Base-by-base conservation (phyloP, 495 filamentous ascomycete species). In the Durotheca rogersii region DNA sequence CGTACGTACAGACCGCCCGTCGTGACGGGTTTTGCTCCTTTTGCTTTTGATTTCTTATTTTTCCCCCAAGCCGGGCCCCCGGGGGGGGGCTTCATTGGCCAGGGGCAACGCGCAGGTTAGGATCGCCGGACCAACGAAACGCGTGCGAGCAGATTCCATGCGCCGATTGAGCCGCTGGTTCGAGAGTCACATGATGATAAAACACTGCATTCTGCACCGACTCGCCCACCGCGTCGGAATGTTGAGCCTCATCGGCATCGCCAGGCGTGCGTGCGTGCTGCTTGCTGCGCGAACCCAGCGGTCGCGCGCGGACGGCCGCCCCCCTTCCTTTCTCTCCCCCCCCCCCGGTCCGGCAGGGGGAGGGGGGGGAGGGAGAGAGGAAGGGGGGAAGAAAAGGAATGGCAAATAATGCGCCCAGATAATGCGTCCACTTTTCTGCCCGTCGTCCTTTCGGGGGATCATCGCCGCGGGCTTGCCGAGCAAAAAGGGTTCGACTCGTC, bases 111-210 rank as follows among this genome's bases (percentile, higher is more conserved):
- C 23, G 23, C 23, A 27, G 21, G 12, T 20, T 31, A 23, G 20
- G 23, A 32, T 46, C 9, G 30, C 31, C 23, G 16, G 45, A 27
- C 47, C 48, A 51, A 57, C 41, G 32, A 42, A 42, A 47, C 7
- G 30, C 21, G 32, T 9, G 17, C 11, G 23, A 43, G 41, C 7
- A 25, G 41, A 51, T 50, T n/a, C 15, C 30, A 35, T 46, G 37
- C 34, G 3, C 19, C 37, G 41, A 59, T 49, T 46, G 50, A 53
- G 15, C 23, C 16, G 29, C 47, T 31, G 45, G 16, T 19, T 17
- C 7, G 33, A 41, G 34, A 35, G 40, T 59, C 56, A 59, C 56
- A 59, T 59, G 56, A 59, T 42, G 19, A 15, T 32, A 38, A 41
- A 51, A 36, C 41, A 40, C 54, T 58, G 54, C 54, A 39, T 34